Evolutionary conservation across 805 yeast species (phyloP).

Genomic region (Candida verbasci): DNA sequence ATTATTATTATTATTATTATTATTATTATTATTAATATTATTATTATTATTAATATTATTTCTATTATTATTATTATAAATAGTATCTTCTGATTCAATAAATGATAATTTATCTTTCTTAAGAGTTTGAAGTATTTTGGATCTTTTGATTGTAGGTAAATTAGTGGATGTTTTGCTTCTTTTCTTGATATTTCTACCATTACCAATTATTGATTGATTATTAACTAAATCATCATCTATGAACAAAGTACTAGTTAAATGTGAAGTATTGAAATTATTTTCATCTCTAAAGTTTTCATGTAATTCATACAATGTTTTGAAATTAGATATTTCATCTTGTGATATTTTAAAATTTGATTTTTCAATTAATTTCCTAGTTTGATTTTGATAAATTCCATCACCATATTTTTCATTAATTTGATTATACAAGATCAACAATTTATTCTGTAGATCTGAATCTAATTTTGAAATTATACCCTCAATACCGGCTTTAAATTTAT

Average conservation of each 20-base stretch:
- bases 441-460: slow-evolving; percentile 1
- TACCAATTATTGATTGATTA: neutral
- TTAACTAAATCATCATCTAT: slow-evolving; percentile 2
- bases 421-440: slow-evolving; percentile 4
- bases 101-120: slow-evolving; percentile 6
- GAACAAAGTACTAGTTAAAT: slow-evolving; percentile 2
- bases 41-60: neutral
- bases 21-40: slow-evolving; percentile 1
- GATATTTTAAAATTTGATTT: neutral
- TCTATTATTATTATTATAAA: neutral
- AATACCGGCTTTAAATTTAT: no score
- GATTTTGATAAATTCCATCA: neutral
- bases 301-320: neutral
- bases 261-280: neutral
- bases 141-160: slow-evolving; percentile 6
- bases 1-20: neutral
- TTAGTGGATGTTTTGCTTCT: neutral
- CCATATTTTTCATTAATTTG: slow-evolving; percentile 3
- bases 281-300: neutral
- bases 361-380: neutral
- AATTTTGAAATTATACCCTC: neutral
- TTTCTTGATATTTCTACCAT: no score
- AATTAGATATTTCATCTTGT: neutral
- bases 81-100: slow-evolving; percentile 3
- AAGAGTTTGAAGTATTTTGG: slow-evolving; percentile 8